Evolutionary conservation across 2,329 filamentous ascomycete species (phyloP).

Genomic region (Botryotinia convoluta): DNA sequence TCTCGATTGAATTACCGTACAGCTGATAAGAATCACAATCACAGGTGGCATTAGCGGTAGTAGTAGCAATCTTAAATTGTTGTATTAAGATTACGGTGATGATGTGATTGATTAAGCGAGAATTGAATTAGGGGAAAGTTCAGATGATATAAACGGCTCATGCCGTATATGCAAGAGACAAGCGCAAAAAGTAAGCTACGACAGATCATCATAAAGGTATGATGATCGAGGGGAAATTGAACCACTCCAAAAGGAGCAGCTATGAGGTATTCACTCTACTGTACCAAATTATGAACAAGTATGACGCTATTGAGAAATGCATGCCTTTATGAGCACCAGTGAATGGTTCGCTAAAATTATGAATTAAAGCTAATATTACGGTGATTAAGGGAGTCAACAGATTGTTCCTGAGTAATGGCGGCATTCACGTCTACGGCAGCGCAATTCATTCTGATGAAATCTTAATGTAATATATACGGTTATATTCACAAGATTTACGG

Average conservation of each 20-base stretch:
- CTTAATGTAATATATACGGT: too few relatives aligned
- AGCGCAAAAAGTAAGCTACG: background rate
- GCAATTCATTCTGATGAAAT: too few relatives aligned
- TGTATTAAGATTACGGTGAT: background rate
- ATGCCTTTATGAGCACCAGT: background rate
- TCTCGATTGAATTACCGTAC: background rate
- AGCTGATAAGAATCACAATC: background rate
- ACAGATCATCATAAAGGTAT: fast-evolving
- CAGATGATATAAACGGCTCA: background rate
- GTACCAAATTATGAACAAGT: background rate
- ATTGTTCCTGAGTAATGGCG: too few relatives aligned
- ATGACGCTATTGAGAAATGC: background rate
- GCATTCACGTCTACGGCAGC: too few relatives aligned
- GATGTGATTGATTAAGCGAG: background rate
- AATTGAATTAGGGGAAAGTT: background rate
- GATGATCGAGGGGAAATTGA: background rate
- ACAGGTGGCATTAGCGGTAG: background rate
- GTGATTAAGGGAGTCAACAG: too few relatives aligned
- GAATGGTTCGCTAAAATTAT: too few relatives aligned
- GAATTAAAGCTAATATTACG: too few relatives aligned
- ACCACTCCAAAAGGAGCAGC: background rate
- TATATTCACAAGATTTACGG: too few relatives aligned
- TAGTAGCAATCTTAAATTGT: background rate
- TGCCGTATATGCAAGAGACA: background rate
- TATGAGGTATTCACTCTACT: background rate